Base-by-base conservation (phyloP, 768 basidiomycete genomes). In the Lyophyllum decastes region DNA sequence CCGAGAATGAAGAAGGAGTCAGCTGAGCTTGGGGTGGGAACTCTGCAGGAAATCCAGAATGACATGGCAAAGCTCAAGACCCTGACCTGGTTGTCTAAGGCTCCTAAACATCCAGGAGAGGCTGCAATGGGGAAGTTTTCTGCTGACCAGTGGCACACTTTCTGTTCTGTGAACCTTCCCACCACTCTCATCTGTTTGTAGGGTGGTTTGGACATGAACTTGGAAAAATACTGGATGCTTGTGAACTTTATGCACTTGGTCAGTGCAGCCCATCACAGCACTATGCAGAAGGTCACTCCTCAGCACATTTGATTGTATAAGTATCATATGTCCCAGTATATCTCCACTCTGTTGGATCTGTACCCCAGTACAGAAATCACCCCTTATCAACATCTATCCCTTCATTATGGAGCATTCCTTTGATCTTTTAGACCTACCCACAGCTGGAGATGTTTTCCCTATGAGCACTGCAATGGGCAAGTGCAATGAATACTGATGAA, bases 381-480 rank as follows among this genome's bases (percentile, higher is more conserved):
- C 8, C 71, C 67, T 1, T 73, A 74, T 43, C 70, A 76, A 50
- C 74, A 78, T 49, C 49, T 65, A 26, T 61, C 70, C 1, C 51
- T 76, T 7, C 76, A 78, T 41, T 49, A 74, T 1, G 27, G 59
- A 2, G 57, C 65, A 1, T 72, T 68, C 48, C 48, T 75, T 1
- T 10, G 12, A 0, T 25, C 54, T 7, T 76, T 69, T 54, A 73
- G 77, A 0, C 76, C 74, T 4, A 59, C 68, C 27, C 66, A 71
- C 55, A 62, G 64, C 0, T 75, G 72, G 73, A 72, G 76, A 67
- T 66, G 69, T 45, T 76, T 73, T 51, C 68, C 69, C 2, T 71
- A 72, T 41, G 66, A 75, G 52, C n/a, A 65, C 2, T 50, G 67
- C 5, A 73, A 68, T 14, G 66, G 73, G 0, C 44, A 46, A 6